Conservation (phyloP, 2,329 filamentous ascomycete species). For the Orbilia oligospora region DNA sequence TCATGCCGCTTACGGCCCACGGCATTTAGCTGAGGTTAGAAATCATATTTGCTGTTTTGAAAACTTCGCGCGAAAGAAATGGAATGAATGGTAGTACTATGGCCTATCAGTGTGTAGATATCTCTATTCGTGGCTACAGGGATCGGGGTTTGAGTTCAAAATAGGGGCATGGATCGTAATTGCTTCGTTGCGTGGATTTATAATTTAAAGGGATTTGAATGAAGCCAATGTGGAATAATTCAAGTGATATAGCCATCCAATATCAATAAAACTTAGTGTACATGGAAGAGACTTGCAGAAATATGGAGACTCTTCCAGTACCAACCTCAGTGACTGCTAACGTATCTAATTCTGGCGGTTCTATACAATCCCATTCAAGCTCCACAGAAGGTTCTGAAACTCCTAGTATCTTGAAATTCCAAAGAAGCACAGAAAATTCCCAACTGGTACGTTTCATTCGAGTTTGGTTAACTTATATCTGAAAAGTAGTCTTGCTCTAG, state of each 20-base stretch:
- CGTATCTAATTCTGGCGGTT: not conserved
- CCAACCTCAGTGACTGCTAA: not conserved
- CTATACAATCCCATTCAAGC: not conserved
- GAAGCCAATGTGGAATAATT: not conserved
- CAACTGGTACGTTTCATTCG: conserved; percentile 4
- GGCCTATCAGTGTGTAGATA: too few species aligned
- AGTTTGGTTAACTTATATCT: too few species aligned
- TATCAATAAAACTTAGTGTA: not conserved
- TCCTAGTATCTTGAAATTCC: not conserved
- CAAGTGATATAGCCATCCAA: not conserved
- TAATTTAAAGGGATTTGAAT: not conserved
- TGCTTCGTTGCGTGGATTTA: not conserved
- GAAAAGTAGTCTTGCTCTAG: too few species aligned
- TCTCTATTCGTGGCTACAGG: too few species aligned
- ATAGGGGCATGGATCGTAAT: too few species aligned
- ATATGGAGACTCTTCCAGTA: not conserved
- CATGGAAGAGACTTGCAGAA: not conserved
- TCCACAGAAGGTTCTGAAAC: not conserved
- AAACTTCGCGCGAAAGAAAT: too few species aligned
- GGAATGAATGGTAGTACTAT: too few species aligned
- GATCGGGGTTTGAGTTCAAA: too few species aligned
- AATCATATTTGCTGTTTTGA: not conserved
- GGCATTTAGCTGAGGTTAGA: not conserved
- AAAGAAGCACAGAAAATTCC: conserved; percentile 7
- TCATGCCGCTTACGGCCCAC: not conserved